Evolutionary conservation across 176 grass and related monocot species (phyloP), one percentile per base, ranked within the genome.

Genomic region (Musa acuminata): DNA sequence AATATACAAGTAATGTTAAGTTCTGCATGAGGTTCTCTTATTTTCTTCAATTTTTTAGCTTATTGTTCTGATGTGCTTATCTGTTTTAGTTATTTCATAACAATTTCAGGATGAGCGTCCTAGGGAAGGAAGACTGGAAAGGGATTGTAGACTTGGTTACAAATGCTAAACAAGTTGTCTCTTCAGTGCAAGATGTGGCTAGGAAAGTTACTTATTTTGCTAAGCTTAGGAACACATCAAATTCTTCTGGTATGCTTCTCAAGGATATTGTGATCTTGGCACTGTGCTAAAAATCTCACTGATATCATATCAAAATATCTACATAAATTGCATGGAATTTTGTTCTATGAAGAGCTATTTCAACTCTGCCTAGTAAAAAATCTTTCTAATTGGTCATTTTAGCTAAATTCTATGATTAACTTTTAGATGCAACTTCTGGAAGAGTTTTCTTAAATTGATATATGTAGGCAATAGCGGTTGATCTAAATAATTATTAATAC

Each of bases 51-150:
- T 21, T 19, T 52, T 23, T 14, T 29, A 26, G 11, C 0, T 11
- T 9, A 7, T 26, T 55, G 1, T 8, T 9, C 24, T 29, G 4
- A 54, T 13, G 17, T 17, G 55, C 8, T 55, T 35, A 14, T 55
- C 16, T 23, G 2, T 53, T 16, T 2, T 9, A 29, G 13, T 8
- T 29, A 29, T 35, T 12, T 13, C 13, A 24, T 43, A 3, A 29
- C 26, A 65, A 2, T 74, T 96, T 70, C 79, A 98, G 94, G 94
- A 87, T 81, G 75, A 91, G 78, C 63, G 81, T 92, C 78, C 65
- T 98, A 70, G 87, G 92, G 54, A 93, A 91, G 82, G 90, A 98
- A 89, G 94, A 98, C 55, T 93, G 77, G 90, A 93, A 91, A 67
- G 87, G 87, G 43, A 83, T 98, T 63, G 86, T 98, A 25, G 90